phyloP scores from a whole-genome alignment of 2,329 filamentous ascomycete species.

The Sclerotinia minor region DNA sequence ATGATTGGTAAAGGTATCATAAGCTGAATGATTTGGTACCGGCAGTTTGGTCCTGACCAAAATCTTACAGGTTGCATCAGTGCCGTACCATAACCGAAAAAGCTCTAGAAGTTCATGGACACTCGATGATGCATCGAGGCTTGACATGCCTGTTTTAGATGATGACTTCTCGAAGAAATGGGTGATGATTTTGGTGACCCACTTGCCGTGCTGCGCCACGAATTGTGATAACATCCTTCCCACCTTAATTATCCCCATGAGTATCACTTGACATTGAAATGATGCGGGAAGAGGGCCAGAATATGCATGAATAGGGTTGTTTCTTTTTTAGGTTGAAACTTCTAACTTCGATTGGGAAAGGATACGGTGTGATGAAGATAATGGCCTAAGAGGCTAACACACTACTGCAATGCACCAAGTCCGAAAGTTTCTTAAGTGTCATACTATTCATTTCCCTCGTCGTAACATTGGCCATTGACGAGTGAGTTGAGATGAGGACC shows the following conservation, averaged over 20 bases:
- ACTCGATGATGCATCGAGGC: constrained; percentile 15
- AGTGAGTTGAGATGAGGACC: constrained; percentile 6
- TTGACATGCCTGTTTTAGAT: constrained; percentile 18
- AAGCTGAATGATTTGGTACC: constrained; percentile 26
- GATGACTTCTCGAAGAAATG: constrained; percentile 13
- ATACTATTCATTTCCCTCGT: constrained; percentile 14
- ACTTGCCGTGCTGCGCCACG: constrained; percentile 22
- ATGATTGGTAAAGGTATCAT: neutral
- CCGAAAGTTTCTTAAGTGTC: constrained; percentile 1
- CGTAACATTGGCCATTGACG: constrained; percentile 16
- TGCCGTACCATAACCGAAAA: constrained; percentile 13
- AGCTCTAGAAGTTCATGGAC: constrained; percentile 17
- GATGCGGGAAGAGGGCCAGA: constrained; percentile 16
- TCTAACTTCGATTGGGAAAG: constrained; percentile 18
- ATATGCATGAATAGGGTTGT: constrained; percentile 7
- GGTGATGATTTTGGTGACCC: constrained; percentile 7
- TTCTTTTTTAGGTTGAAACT: constrained; percentile 18
- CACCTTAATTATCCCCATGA: neutral
- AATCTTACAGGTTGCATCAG: constrained; percentile 10
- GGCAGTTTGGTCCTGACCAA: constrained; percentile 16
- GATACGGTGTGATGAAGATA: constrained; percentile 17
- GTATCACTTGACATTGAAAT: constrained; percentile 24
- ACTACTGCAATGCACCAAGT: constrained; percentile 18
- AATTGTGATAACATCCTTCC: constrained; percentile 13
- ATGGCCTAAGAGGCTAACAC: neutral